phyloP scores from a whole-genome alignment of 225 moss, liverwort and hornwort species.

The Thuidium tamariscinum region DNA sequence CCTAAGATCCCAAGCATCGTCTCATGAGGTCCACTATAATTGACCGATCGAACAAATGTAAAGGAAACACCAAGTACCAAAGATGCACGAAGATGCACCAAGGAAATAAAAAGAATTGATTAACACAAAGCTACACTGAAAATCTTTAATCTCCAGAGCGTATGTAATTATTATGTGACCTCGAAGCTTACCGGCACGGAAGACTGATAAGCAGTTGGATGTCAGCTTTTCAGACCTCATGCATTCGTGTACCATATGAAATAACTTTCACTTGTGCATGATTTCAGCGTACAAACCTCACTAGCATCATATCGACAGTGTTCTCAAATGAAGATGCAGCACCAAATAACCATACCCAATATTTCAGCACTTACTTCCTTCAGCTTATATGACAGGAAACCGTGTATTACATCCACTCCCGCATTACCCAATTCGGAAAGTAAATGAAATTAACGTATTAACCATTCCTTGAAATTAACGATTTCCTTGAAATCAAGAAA shows the following conservation, averaged over 20 bases:
- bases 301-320: not conserved
- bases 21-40: not conserved
- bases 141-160: not conserved
- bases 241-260: not conserved
- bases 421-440: not conserved
- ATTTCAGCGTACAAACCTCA: not conserved
- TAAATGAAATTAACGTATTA: not conserved
- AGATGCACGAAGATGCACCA: not conserved
- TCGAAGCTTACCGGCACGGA: not conserved
- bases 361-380: not conserved
- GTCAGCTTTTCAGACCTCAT: not conserved
- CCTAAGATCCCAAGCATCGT: not conserved
- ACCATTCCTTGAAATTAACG: no score
- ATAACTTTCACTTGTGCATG: not conserved
- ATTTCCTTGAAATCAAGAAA: not conserved
- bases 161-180: not conserved
- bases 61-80: not conserved
- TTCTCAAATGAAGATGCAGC: not conserved
- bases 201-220: not conserved
- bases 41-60: not conserved
- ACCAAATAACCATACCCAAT: not conserved
- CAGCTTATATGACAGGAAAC: not conserved
- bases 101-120: not conserved
- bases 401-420: not conserved
- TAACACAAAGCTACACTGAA: not conserved